These are phyloP conservation scores for Aspergillus cejpii DNA, from an alignment of 2,329 filamentous ascomycete species.

Conservation along the genomic window DNA sequence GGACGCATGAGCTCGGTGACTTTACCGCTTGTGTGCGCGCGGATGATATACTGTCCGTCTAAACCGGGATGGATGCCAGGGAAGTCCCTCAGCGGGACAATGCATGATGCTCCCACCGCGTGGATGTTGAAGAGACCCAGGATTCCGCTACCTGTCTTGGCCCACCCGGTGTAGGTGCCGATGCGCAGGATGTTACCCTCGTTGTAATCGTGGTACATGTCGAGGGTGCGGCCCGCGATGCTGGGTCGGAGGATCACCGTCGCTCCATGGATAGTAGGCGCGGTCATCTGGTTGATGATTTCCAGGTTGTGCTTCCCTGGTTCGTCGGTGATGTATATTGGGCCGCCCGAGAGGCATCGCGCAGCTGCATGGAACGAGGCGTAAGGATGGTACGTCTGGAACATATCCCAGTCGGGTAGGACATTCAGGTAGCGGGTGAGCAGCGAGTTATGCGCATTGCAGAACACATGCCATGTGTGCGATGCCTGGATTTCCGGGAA, in stretches of 20 bases:
- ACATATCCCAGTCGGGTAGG: slow-evolving; percentile 78
- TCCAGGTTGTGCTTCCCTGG: slow-evolving; percentile 72
- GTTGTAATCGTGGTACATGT: slow-evolving; percentile 69
- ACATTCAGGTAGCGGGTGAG: slow-evolving; percentile 79
- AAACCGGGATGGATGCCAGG: slow-evolving; percentile 55
- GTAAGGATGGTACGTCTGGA: slow-evolving; percentile 62
- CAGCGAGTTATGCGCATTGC: slow-evolving; percentile 82
- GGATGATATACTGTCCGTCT: slow-evolving; percentile 59
- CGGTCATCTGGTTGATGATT: slow-evolving; percentile 76
- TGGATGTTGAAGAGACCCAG: slow-evolving; percentile 81
- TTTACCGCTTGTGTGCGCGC: slow-evolving; percentile 61
- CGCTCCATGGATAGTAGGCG: slow-evolving; percentile 60
- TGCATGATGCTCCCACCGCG: slow-evolving; percentile 54
- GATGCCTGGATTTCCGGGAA: slow-evolving; percentile 74
- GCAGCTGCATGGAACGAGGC: slow-evolving; percentile 84
- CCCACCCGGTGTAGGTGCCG: slow-evolving; percentile 65
- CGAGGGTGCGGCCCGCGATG: slow-evolving; percentile 62
- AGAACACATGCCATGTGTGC: slow-evolving; percentile 92
- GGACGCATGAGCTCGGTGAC: slow-evolving; percentile 43
- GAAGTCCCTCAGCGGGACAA: slow-evolving; percentile 66
- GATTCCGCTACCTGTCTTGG: slow-evolving; percentile 64
- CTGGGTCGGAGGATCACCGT: slow-evolving; percentile 78
- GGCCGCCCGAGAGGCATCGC: slow-evolving; percentile 81
- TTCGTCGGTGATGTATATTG: slow-evolving; percentile 87
- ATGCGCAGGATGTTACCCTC: slow-evolving; percentile 69